Percentiles rank a stretch among this genome's conserved stretches.
Evolutionary conservation across 1,284 basidiomycete genomes (phyloP).

Genomic region (Exsudoporus floridanus): DNA sequence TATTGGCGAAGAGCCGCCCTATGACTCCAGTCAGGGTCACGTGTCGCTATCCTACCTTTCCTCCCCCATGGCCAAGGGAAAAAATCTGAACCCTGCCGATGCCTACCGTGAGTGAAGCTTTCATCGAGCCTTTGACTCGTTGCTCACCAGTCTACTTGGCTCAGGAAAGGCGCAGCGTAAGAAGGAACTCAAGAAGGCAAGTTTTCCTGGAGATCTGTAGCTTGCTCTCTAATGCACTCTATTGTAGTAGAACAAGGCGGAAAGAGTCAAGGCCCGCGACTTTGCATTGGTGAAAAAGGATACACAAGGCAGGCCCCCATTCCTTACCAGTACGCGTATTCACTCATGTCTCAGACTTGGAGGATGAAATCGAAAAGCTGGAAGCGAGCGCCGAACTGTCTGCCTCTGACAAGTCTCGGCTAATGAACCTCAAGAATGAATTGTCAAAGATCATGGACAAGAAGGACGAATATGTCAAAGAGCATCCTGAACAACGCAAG

Average conservation of each 20-base stretch:
- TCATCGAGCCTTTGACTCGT: not conserved
- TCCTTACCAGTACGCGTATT: slow-evolving; percentile 1
- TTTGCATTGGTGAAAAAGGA: slow-evolving; percentile 86
- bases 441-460: slow-evolving; percentile 76
- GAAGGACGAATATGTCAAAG: slow-evolving; percentile 87
- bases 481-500: slow-evolving; percentile 85
- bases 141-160: slow-evolving; percentile 1
- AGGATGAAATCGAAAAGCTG: slow-evolving; percentile 68
- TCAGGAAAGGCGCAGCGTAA: slow-evolving; percentile 83
- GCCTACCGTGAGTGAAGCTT: slow-evolving; percentile 59
- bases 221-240: slow-evolving; percentile 10
- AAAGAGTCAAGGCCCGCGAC: slow-evolving; percentile 74
- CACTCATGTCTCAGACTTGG: slow-evolving; percentile 51
- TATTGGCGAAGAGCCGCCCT: not conserved
- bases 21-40: slow-evolving; percentile 33
- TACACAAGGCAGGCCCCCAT: slow-evolving; percentile 56
- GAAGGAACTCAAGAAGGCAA: slow-evolving; percentile 88
- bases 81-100: slow-evolving; percentile 82
- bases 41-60: slow-evolving; percentile 9
- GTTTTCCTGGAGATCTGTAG: slow-evolving; percentile 4
- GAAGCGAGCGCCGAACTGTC: slow-evolving; percentile 47
- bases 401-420: slow-evolving; percentile 51
- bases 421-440: slow-evolving; percentile 72
- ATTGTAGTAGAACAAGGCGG: slow-evolving; percentile 83
- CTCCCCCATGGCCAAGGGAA: slow-evolving; percentile 72